These are phyloP conservation scores for Annulohypoxylon nitens DNA, from an alignment of 495 filamentous ascomycete genomes.

Conservation along the genomic window DNA sequence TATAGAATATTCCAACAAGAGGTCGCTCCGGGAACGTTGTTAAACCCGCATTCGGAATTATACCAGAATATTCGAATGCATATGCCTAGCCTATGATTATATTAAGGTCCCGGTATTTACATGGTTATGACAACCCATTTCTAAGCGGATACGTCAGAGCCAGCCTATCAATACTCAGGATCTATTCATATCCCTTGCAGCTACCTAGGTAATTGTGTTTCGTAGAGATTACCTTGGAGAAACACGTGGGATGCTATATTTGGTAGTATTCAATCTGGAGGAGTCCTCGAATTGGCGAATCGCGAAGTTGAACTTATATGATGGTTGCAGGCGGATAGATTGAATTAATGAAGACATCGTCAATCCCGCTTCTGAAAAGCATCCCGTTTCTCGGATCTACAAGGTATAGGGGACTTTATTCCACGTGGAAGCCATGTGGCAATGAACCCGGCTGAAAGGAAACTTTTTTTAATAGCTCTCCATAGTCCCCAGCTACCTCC, in stretches of 20 bases:
- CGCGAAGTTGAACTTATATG: neutral
- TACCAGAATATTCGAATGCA: conserved; percentile 13
- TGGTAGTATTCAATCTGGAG: conserved; percentile 33
- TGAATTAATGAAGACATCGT: conserved; percentile 22
- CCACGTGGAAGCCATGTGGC: conserved; percentile 45
- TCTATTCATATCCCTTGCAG: conserved; percentile 20
- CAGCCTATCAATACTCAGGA: neutral
- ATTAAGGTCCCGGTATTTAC: neutral
- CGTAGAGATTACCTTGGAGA: conserved; percentile 8
- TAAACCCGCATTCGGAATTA: conserved; percentile 8
- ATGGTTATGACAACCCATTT: conserved; percentile 1
- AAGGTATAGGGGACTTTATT: conserved; percentile 25
- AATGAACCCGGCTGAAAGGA: conserved; percentile 39
- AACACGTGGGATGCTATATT: conserved; percentile 42
- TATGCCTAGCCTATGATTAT: neutral
- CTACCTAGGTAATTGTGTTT: conserved; percentile 9
- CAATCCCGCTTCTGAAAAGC: conserved; percentile 17
- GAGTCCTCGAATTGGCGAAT: conserved; percentile 8
- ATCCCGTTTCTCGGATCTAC: conserved; percentile 18
- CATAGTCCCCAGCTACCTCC: neutral
- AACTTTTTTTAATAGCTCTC: conserved; percentile 9
- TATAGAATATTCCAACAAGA: neutral
- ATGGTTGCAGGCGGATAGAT: conserved; percentile 20
- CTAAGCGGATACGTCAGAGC: conserved; percentile 24
- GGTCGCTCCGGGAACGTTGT: neutral